phyloP scores from a whole-genome alignment of 352 stramenopile genomes.

The Thalassiosira exigua region DNA sequence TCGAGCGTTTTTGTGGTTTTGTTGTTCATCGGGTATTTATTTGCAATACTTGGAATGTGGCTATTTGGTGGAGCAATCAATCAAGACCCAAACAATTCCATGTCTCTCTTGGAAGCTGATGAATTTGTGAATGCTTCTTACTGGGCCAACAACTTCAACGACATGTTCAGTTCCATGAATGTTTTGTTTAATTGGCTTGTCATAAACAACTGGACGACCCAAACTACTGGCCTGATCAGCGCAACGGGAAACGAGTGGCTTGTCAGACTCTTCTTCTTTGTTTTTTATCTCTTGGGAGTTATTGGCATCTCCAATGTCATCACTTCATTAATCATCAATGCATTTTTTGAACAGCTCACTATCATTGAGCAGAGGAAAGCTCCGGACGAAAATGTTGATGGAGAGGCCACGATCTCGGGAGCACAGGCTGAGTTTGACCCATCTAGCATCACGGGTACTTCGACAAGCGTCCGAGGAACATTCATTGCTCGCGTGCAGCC shows the following conservation, averaged over 20 bases:
- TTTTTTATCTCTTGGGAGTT: conserved; percentile 74
- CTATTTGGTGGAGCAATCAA: conserved; percentile 77
- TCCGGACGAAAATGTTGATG: conserved; percentile 32
- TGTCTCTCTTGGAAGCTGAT: conserved; percentile 63
- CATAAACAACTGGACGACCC: conserved; percentile 81
- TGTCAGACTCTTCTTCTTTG: conserved; percentile 73
- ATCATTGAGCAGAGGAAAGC: conserved; percentile 24
- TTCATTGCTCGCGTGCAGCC: conserved; percentile 62
- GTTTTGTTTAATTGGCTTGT: conserved; percentile 84
- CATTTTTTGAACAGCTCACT: conserved; percentile 72
- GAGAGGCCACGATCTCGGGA: conserved; percentile 61
- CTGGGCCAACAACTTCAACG: conserved; percentile 85
- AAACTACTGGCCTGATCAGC: conserved; percentile 64
- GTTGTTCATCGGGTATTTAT: conserved; percentile 74
- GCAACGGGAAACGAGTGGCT: conserved; percentile 59
- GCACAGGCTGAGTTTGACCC: conserved; percentile 58
- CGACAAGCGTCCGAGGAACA: conserved; percentile 46
- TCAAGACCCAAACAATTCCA: conserved; percentile 66
- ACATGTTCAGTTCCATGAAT: conserved; percentile 75
- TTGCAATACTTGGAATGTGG: conserved; percentile 63
- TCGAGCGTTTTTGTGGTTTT: conserved; percentile 66
- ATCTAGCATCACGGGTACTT: conserved; percentile 63
- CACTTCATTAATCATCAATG: conserved; percentile 79
- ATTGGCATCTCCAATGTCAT: conserved; percentile 79
- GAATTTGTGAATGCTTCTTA: conserved; percentile 78